These are phyloP conservation scores for Phytophthora brassicae DNA, from an alignment of 352 stramenopile species.

Conservation along the genomic window DNA sequence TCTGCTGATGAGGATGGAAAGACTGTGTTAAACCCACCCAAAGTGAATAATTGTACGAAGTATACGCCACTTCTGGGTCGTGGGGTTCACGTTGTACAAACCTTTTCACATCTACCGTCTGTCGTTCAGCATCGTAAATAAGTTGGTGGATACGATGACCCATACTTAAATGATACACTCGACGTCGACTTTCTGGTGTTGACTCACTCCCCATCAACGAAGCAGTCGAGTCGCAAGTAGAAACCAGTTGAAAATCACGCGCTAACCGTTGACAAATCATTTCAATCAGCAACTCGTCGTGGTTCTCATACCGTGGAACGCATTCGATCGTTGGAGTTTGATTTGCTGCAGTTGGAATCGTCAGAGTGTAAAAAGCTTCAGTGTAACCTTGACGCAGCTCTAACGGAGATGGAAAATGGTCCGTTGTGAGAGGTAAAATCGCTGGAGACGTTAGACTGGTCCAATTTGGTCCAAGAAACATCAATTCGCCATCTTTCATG, in stretches of 20 bases:
- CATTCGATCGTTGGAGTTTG: slow-evolving; percentile 37
- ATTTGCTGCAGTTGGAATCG: slow-evolving; percentile 46
- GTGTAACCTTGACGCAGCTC: slow-evolving; percentile 67
- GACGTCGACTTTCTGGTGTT: slow-evolving; percentile 21
- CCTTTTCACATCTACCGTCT: slow-evolving; percentile 80
- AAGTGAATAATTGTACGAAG: slow-evolving; percentile 73
- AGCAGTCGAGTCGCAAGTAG: slow-evolving; percentile 37
- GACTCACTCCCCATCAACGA: slow-evolving; percentile 29
- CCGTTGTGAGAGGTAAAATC: slow-evolving; percentile 90
- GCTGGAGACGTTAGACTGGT: slow-evolving; percentile 94
- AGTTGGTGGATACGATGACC: slow-evolving; percentile 82
- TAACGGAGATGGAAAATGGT: slow-evolving; percentile 82
- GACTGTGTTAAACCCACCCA: slow-evolving; percentile 65
- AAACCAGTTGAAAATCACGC: slow-evolving; percentile 79
- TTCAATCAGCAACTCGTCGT: slow-evolving; percentile 73
- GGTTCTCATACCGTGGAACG: slow-evolving; percentile 60
- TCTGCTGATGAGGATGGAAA: slow-evolving; percentile 72
- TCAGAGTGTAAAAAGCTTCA: slow-evolving; percentile 84
- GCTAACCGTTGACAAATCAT: slow-evolving; percentile 83
- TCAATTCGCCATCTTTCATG: slow-evolving; percentile 29
- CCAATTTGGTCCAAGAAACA: slow-evolving; percentile 94
- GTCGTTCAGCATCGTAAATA: slow-evolving; percentile 69
- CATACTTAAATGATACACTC: slow-evolving; percentile 75
- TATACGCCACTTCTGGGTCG: slow-evolving; percentile 33
- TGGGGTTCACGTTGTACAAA: slow-evolving; percentile 59